Base-by-base conservation (phyloP, 768 basidiomycete genomes). In the Suillus placidus region DNA sequence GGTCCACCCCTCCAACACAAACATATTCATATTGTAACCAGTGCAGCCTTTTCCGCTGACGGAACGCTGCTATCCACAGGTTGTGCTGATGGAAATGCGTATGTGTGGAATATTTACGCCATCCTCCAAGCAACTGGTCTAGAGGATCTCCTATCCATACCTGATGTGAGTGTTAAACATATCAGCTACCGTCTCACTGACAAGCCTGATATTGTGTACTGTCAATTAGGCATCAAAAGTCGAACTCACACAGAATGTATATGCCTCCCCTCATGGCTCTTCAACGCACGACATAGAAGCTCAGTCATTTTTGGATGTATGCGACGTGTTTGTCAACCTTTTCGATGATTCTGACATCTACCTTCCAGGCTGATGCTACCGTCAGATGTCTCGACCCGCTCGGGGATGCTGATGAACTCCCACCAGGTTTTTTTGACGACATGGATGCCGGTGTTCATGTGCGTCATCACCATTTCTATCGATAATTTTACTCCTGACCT, bases 11-110 rank as follows among this genome's bases (percentile, higher is more conserved):
- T 71, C 2, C 71, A 73, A 49, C 77, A 78, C 66, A 73, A 70
- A 12, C 67, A 70, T n/a, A 69, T 69, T 42, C 67, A 70, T n/a
- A 69, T 69, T 42, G 77, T 77, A 2, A 56, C 66, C 1, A 20
- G 64, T 54, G 37, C 78, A 14, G 69, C 73, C 0, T 78, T 78
- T 54, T 74, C 74, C 6, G 20, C 62, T 0, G 77, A 77, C 14
- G 76, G 76, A 13, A 66, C n/a, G 26, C 7, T 52, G 26, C 51
- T 30, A 16, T 30, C 51, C 26, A 52, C 51, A 18, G 26, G 14
- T 30, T 52, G 51, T 30, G 14, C 14, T 30, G 26, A 52, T 30
- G 8, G 8, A 52, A 52, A 52, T 8, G 7, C 51, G 26, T 52
- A 52, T 8, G 51, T 52, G 26, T 52, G 51, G 26, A 16, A 52